These are phyloP conservation scores for Pontederia crassipes DNA, from an alignment of 176 grass and related monocot species.

Conservation along the genomic window DNA sequence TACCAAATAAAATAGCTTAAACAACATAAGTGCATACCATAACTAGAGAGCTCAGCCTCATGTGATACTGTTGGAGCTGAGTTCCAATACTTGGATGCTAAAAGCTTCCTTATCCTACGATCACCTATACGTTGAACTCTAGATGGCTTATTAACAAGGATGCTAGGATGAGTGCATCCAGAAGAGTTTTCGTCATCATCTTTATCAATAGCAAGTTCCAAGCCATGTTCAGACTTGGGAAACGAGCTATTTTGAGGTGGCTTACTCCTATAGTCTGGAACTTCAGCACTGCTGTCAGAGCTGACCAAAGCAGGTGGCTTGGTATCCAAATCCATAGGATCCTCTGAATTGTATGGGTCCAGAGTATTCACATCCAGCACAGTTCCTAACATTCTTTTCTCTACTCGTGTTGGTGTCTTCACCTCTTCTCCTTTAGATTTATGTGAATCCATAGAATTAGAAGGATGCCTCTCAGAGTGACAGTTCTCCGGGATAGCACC, in stretches of 20 bases:
- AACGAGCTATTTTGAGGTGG: constrained; percentile 28
- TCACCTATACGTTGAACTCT: constrained; percentile 44
- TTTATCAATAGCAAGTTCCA: constrained; percentile 50
- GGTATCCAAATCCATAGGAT: constrained; percentile 30
- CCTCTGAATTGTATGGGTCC: constrained; percentile 24
- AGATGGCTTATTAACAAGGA: constrained; percentile 39
- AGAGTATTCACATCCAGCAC: constrained; percentile 17
- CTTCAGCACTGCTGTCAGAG: constrained; percentile 56
- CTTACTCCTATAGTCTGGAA: constrained; percentile 33
- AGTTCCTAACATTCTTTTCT: constrained; percentile 17
- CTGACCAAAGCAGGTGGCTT: constrained; percentile 35
- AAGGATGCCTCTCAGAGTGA: not conserved
- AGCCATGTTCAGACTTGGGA: constrained; percentile 31
- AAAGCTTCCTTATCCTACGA: constrained; percentile 46
- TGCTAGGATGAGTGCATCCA: constrained; percentile 77
- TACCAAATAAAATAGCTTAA: not conserved
- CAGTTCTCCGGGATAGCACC: not conserved
- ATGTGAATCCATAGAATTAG: constrained; percentile 12
- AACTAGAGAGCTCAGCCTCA: constrained; percentile 48
- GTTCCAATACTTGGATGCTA: constrained; percentile 49
- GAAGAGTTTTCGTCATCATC: constrained; percentile 88
- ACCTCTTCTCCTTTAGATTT: constrained; percentile 28
- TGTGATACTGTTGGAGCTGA: constrained; percentile 31
- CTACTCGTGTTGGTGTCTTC: constrained; percentile 4
- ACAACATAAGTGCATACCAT: constrained; percentile 35